Percentiles rank a stretch among this genome's conserved stretches.
Evolutionary conservation across 2,329 filamentous ascomycete genomes (phyloP).

Genomic region (Sphaceloma murrayae): DNA sequence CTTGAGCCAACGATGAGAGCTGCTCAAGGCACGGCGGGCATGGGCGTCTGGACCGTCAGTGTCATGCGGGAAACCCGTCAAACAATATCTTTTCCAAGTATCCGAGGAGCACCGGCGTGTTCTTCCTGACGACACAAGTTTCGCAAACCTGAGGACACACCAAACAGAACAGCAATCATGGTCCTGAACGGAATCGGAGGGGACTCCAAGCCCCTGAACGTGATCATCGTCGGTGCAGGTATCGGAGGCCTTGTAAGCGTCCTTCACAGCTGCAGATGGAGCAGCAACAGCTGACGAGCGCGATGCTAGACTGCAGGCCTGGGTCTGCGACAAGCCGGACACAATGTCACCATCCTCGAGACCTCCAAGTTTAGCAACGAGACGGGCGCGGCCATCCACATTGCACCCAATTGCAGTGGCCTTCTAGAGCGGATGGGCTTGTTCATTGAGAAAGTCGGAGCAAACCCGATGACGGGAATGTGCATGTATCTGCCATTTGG

Average conservation of each 20-base stretch:
- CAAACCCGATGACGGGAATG: conserved; percentile 14
- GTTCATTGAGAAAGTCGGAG: conserved; percentile 19
- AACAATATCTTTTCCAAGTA: conserved; percentile 3
- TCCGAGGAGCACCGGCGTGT: background rate
- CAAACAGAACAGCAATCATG: background rate
- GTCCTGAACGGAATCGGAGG: conserved; percentile 5
- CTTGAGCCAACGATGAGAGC: conserved; percentile 4
- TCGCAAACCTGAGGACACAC: background rate
- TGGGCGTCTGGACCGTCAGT: conserved; percentile 2
- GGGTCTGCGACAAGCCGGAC: conserved; percentile 24
- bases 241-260: conserved; percentile 24
- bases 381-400: conserved; percentile 25
- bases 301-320: conserved; percentile 22
- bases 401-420: conserved; percentile 23
- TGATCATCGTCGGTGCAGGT: conserved; percentile 25
- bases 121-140: background rate
- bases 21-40: background rate
- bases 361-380: conserved; percentile 24
- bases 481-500: conserved; percentile 12
- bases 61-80: conserved; percentile 1
- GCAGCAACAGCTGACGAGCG: background rate
- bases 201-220: conserved; percentile 17
- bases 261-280: background rate
- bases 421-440: conserved; percentile 20
- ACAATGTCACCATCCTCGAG: conserved; percentile 25